Evolutionary conservation across 129 eudicot species (phyloP), one percentile per base, ranked within the genome.

Genomic region (Deinandra increscens): DNA sequence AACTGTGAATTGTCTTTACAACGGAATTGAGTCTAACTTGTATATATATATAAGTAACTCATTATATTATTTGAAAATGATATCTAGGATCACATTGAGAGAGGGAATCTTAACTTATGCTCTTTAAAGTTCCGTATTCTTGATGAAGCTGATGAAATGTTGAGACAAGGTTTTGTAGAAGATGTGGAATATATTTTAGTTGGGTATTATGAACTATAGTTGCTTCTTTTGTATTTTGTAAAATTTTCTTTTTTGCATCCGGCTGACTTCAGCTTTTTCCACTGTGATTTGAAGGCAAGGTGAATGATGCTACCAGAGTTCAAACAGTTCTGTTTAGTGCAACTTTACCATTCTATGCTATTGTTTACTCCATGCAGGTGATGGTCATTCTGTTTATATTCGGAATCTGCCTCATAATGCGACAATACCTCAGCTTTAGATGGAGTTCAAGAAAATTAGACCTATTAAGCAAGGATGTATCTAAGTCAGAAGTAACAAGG

Each of bases 121-220:
- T 81, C 90, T 9, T 69, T 94, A 69, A 88, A 82, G 51, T 89
- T 94, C 43, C 93, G 99, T 29, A 96, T 94, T 37, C 97, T 94
- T 36, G 99, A 94, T 72, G 99, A 94, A 80, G 96, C 97, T 63
- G 99, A 94, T 83, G 99, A 94, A 78, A 94, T 94, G 99, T 74
- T 94, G 66, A 87, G 85, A 50, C 89, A 89, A 80, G 99, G 99
- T 46, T 94, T 94, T 72, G 99, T 94, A 72, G 99, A 94, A 58
- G 99, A 94, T 59, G 99, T 94, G 67, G 99, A 94, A 71, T 83
- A 89, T 38, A 94, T 89, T 45, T 74, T 94, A 56, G 99, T 96
- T 84, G 82, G 29, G 74, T 34, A 15, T 34, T 53, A 8, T 18
- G 1, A n/a, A 2, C 38, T 26, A 13, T 29, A 9, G 14, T 38